Evolutionary conservation across 2,329 filamentous ascomycete genomes (phyloP).

Genomic region (Aspergillus sp.): DNA sequence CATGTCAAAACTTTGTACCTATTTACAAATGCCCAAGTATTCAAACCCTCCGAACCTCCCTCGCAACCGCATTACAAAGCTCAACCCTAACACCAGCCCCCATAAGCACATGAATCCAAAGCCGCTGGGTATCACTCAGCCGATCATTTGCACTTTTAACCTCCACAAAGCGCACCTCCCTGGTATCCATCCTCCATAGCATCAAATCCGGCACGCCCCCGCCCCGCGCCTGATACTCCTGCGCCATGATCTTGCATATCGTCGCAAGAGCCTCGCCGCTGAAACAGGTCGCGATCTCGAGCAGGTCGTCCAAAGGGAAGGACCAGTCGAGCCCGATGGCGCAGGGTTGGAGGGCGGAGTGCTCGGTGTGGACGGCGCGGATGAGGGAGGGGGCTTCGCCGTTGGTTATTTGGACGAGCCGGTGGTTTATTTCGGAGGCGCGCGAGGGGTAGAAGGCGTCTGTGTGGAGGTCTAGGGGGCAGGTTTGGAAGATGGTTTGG

Average conservation of each 20-base stretch:
- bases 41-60: constrained; percentile 44
- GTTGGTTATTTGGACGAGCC: constrained; percentile 83
- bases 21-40: not conserved
- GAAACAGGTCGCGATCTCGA: constrained; percentile 78
- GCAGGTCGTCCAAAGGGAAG: constrained; percentile 73
- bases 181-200: constrained; percentile 67
- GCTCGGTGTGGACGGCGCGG: constrained; percentile 64
- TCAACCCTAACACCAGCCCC: constrained; percentile 84
- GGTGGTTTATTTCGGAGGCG: constrained; percentile 84
- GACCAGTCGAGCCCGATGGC: constrained; percentile 93
- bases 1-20: not conserved
- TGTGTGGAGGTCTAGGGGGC: constrained; percentile 86
- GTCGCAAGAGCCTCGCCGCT: constrained; percentile 75
- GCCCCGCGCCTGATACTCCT: constrained; percentile 85
- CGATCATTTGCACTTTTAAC: constrained; percentile 88
- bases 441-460: constrained; percentile 87
- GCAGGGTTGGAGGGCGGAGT: constrained; percentile 72
- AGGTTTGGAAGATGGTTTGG: constrained; percentile 92
- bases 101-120: constrained; percentile 94
- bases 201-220: constrained; percentile 91
- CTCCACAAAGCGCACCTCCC: constrained; percentile 73
- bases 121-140: constrained; percentile 88
- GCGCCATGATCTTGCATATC: constrained; percentile 89
- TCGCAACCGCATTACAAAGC: constrained; percentile 66
- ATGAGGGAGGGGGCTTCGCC: constrained; percentile 70